Conservation (phyloP, 176 grass and related monocot species). For the sorghum (Sorghum bicolor) region Sorghum_bicolor_NCBIv3 NC_012871.2:72012501-72013000, state of each 20-base stretch:
- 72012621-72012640: not conserved
- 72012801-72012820: conserved; percentile 10
- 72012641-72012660: conserved; percentile 15
- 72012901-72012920: not conserved
- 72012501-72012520: conserved; percentile 98
- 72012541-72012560: conserved; percentile 5
- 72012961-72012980: conserved; percentile 52
- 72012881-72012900: not conserved
- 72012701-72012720: not conserved
- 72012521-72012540: conserved; percentile 24
- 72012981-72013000: conserved; percentile 74
- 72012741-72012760: not conserved
- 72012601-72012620: not conserved
- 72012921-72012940: not conserved
- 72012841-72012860: not conserved
- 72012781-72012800: not conserved
- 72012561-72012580: conserved; percentile 8
- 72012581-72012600: conserved; percentile 4
- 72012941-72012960: not conserved
- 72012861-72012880: not conserved
- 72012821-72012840: not conserved
- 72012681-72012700: not conserved
- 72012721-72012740: not conserved
- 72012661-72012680: conserved; percentile 17
- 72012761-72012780: not conserved